Evolutionary conservation across 805 yeast species (phyloP), one percentile per base, ranked within the genome.

Genomic region (Ogataea pignaliae): DNA sequence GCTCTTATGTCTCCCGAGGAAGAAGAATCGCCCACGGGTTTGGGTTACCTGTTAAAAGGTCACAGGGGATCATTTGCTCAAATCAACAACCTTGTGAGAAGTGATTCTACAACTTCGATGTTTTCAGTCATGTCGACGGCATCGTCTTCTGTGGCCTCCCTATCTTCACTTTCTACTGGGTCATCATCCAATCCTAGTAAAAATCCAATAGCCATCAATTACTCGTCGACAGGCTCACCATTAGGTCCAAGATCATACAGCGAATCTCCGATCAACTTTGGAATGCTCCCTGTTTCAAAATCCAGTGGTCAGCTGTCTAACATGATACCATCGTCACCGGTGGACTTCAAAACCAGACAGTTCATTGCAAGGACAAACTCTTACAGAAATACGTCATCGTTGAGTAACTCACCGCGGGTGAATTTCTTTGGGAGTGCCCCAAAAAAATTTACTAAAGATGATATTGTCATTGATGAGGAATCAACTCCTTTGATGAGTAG

Each of bases 41-140:
- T 59, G n/a, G 39, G 51, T 11, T 60, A 60, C 33, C 44, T 60
- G 18, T 41, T 65, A 31, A 56, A 57, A 39, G 69, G 63, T 10
- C 70, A 65, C 40, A 48, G 68, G 29, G 70, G 67, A 15, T 65
- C 70, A 3, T 60, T 65, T 45, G 69, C 68, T 6, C 64, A 63
- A 40, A 46, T 63, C 15, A 54, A 59, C 30, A 54, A 59, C 32
- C 40, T 58, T 8, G 33, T 49, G 3, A 48, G 60, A 37, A 50
- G 46, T 36, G 50, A 64, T 26, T 63, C 68, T 0, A 37, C 50
- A 4, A 39, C 60, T 11, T 64, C 68, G 5, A 40, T 65, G 40
- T 65, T 65, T 29, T 61, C 68, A 3, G 51, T 57, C 10, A 47
- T 55, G 9, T 56, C 66, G 0, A 52, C 57, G 30, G 51, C 49